These are phyloP conservation scores for Fusarium oligoseptatum DNA, from an alignment of 2,329 filamentous ascomycete genomes.

Conservation along the genomic window DNA sequence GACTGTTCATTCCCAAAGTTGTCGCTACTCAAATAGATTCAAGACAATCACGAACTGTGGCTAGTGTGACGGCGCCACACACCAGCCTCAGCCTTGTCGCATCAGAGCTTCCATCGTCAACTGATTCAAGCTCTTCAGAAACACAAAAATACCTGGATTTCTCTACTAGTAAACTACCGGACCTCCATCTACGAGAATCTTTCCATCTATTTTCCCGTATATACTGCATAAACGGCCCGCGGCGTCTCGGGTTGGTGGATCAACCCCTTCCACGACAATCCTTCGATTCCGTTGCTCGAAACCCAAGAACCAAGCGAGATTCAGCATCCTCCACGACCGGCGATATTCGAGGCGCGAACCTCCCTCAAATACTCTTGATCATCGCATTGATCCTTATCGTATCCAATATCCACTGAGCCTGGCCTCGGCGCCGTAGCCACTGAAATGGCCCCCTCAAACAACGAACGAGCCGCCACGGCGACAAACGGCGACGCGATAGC, in stretches of 20 bases:
- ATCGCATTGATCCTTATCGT: fast-evolving
- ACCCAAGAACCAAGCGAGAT: not conserved
- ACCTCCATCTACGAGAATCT: not conserved
- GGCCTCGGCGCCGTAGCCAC: not conserved
- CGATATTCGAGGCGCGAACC: not conserved
- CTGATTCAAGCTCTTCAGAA: slow-evolving; percentile 6
- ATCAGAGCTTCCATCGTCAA: slow-evolving; percentile 8
- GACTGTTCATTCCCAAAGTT: not conserved
- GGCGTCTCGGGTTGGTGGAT: too few species aligned
- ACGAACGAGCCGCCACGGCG: slow-evolving; percentile 16
- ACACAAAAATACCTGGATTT: not conserved
- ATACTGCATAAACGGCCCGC: not conserved
- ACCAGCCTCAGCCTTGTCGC: slow-evolving; percentile 30
- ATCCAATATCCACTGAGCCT: not conserved
- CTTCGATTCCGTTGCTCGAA: not conserved
- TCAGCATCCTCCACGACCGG: not conserved
- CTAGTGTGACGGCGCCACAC: slow-evolving; percentile 19
- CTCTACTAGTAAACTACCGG: not conserved
- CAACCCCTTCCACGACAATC: not conserved
- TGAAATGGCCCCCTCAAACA: slow-evolving; percentile 33
- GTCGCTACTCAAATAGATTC: not conserved
- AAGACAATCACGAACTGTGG: slow-evolving; percentile 12
- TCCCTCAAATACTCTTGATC: not conserved
- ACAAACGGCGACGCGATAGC: slow-evolving; percentile 33
- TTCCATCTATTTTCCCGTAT: too few species aligned